These are phyloP conservation scores for Chrysanthemum makinoi DNA, from an alignment of 129 eudicot species.

Conservation along the genomic window DNA sequence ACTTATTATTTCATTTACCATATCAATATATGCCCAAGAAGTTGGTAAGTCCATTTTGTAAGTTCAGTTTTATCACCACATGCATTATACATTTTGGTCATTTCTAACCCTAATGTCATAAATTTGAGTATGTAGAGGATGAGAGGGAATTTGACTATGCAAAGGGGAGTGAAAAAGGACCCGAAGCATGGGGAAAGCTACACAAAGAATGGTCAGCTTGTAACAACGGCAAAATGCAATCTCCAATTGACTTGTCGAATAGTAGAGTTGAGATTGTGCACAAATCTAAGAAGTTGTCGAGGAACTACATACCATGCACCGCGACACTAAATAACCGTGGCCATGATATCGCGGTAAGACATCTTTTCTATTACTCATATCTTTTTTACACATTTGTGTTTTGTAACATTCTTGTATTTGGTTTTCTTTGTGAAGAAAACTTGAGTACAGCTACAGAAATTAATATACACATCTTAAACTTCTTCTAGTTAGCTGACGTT, in stretches of 20 bases:
- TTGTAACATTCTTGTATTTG: no score
- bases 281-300: constrained; percentile 22
- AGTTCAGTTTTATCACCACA: background rate
- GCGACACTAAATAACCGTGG: constrained; percentile 46
- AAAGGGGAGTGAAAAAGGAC: constrained; percentile 42
- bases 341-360: constrained; percentile 51
- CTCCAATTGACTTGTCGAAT: constrained; percentile 50
- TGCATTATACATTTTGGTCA: no score
- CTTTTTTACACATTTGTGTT: background rate
- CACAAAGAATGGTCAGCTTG: constrained; percentile 64
- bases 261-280: constrained; percentile 26
- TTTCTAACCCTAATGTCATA: background rate
- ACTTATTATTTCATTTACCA: constrained; percentile 26
- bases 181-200: constrained; percentile 49
- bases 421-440: no score
- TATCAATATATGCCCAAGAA: constrained; percentile 49
- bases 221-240: constrained; percentile 51
- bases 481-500: no score
- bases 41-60: constrained; percentile 39
- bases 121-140: constrained; percentile 37
- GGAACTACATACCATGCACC: constrained; percentile 37
- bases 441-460: no score
- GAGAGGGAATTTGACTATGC: constrained; percentile 54
- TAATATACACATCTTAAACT: no score
- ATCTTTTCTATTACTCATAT: background rate